These are phyloP conservation scores for Ceratobasidium sp. DNA, from an alignment of 1,284 basidiomycete genomes.

Conservation along the genomic window DNA sequence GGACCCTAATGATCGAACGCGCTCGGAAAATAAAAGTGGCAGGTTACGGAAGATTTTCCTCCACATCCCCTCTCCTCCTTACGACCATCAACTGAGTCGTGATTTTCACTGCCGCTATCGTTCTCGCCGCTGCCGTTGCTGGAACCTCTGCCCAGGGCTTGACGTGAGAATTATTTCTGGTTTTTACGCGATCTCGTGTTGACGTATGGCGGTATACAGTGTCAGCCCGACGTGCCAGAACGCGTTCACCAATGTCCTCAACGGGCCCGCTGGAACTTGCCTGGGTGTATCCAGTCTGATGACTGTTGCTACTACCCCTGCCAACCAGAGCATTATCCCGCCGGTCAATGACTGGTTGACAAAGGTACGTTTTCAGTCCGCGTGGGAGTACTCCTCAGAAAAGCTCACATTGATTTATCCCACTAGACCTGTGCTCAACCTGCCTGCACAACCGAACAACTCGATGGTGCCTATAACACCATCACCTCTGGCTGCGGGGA, in stretches of 20 bases:
- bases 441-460: neutral
- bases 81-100: neutral
- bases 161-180: neutral
- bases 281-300: constrained; percentile 13
- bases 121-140: constrained; percentile 23
- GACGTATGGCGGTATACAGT: neutral
- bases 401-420: neutral
- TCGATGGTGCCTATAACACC: neutral
- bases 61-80: neutral
- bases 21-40: neutral
- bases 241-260: neutral
- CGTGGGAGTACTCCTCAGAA: too few species aligned
- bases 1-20: neutral
- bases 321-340: constrained; percentile 15
- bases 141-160: constrained; percentile 27
- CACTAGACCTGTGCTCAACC: constrained; percentile 23
- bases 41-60: neutral
- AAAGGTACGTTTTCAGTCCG: neutral
- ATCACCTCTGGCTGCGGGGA: neutral
- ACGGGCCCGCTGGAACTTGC: constrained; percentile 9
- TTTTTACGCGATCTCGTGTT: neutral
- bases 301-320: neutral
- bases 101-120: constrained; percentile 33
- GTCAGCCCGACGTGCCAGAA: neutral
- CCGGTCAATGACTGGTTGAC: constrained; percentile 32